Evolutionary conservation across 2,329 filamentous ascomycete species (phyloP).

Genomic region (Claviceps monticola): DNA sequence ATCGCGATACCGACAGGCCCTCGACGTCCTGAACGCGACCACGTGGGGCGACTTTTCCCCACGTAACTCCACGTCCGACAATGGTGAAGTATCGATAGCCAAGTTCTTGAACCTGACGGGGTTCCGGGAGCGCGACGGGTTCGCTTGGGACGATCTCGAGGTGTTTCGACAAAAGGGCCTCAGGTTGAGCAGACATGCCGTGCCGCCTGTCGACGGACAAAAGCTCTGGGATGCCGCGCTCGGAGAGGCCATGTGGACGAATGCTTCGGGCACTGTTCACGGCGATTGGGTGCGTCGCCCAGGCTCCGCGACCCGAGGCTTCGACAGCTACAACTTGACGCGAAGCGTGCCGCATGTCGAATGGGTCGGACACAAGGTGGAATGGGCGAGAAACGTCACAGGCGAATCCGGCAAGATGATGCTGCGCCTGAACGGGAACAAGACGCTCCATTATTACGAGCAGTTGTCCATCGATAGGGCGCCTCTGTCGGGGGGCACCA

Average conservation of each 20-base stretch:
- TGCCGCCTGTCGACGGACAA: conserved; percentile 27
- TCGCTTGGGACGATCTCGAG: conserved; percentile 62
- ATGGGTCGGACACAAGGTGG: conserved; percentile 43
- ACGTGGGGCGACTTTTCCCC: conserved; percentile 48
- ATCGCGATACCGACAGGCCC: conserved; percentile 36
- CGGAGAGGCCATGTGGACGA: conserved; percentile 50
- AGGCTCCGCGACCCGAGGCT: conserved; percentile 30
- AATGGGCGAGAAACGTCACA: conserved; percentile 73
- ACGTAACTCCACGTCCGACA: conserved; percentile 14
- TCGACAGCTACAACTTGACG: conserved; percentile 47
- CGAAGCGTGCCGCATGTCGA: conserved; percentile 49
- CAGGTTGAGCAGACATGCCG: conserved; percentile 43
- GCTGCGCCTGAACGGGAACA: conserved; percentile 48
- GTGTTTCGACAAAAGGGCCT: conserved; percentile 52
- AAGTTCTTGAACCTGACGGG: conserved; percentile 61
- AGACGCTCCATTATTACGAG: conserved; percentile 30
- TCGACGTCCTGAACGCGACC: conserved; percentile 39
- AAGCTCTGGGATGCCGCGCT: conserved; percentile 25
- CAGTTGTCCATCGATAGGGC: conserved; percentile 20
- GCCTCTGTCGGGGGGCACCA: conserved; percentile 33
- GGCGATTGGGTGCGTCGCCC: conserved; percentile 59
- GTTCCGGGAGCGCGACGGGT: conserved; percentile 57
- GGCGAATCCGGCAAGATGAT: conserved; percentile 55
- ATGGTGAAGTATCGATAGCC: conserved; percentile 8
- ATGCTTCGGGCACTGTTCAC: conserved; percentile 61